phyloP scores from a whole-genome alignment of 1,284 basidiomycete species.

The Coniophora puteana region DNA sequence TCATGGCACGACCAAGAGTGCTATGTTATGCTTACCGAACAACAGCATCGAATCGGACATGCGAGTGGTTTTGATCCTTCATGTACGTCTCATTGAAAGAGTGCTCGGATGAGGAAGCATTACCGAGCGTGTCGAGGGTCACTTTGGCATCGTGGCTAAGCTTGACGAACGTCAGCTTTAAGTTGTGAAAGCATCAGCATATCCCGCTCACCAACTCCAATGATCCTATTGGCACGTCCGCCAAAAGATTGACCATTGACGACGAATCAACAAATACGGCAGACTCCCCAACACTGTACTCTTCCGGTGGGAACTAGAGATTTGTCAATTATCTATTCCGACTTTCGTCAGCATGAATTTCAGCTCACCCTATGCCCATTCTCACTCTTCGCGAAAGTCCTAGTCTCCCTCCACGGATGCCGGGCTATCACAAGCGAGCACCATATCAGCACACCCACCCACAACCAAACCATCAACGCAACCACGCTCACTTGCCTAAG shows the following conservation, averaged over 20 bases:
- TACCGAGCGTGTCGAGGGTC: constrained; percentile 63
- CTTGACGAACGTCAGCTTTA: constrained; percentile 33
- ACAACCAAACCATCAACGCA: background rate
- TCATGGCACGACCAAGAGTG: background rate
- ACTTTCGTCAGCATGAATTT: constrained; percentile 4
- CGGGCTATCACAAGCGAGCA: constrained; percentile 60
- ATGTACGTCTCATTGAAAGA: constrained; percentile 78
- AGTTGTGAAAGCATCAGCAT: constrained; percentile 1
- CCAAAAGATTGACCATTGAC: constrained; percentile 80
- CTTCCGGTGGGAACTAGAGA: constrained; percentile 49
- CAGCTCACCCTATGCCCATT: constrained; percentile 44
- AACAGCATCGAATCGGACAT: constrained; percentile 63
- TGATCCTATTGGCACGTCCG: constrained; percentile 68
- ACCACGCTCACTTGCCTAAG: constrained; percentile 46
- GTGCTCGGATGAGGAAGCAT: constrained; percentile 44
- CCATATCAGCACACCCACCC: constrained; percentile 3
- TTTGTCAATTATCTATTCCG: constrained; percentile 5
- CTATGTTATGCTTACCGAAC: constrained; percentile 42
- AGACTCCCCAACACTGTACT: constrained; percentile 46
- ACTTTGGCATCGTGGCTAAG: constrained; percentile 72
- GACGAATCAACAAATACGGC: constrained; percentile 79
- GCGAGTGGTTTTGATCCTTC: constrained; percentile 59
- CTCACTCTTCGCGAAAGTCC: constrained; percentile 59
- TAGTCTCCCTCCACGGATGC: constrained; percentile 63
- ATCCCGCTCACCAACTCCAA: constrained; percentile 56